Evolutionary conservation across 2,329 filamentous ascomycete species (phyloP).

Genomic region (Tolypocladium ophioglossoides): DNA sequence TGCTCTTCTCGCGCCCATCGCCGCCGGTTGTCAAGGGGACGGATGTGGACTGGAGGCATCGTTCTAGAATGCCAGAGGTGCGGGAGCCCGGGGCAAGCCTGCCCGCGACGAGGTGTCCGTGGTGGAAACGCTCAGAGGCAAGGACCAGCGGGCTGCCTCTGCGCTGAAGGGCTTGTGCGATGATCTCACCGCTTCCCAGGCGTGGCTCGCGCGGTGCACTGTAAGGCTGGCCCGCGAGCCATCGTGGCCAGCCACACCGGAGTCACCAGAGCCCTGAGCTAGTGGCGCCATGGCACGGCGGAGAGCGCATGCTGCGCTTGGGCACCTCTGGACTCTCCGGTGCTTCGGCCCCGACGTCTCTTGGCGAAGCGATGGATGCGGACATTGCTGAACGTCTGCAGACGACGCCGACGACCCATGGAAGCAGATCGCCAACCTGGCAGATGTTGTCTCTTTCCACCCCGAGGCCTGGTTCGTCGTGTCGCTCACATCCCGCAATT

Average conservation of each 20-base stretch:
- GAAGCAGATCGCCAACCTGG: neutral
- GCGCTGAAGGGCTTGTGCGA: neutral
- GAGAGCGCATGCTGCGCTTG: neutral
- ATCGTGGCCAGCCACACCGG: neutral
- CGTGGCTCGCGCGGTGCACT: neutral
- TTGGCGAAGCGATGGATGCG: neutral
- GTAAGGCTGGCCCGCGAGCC: neutral
- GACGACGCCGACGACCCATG: no score
- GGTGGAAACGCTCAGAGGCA: neutral
- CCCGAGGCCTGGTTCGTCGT: no score
- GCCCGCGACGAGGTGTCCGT: neutral
- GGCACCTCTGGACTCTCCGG: neutral
- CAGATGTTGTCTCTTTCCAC: neutral
- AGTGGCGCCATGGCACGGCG: neutral
- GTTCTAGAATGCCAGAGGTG: neutral
- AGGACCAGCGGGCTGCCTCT: neutral
- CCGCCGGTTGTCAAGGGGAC: neutral
- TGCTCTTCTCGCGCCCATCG: neutral
- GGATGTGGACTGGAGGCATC: neutral
- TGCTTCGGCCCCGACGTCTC: neutral
- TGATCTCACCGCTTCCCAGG: neutral
- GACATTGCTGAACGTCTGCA: neutral
- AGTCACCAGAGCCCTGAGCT: neutral
- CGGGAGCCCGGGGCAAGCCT: neutral
- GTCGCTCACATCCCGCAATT: neutral